phyloP scores from a whole-genome alignment of 148 eudicot species.

The Nepenthes mirabilis region DNA sequence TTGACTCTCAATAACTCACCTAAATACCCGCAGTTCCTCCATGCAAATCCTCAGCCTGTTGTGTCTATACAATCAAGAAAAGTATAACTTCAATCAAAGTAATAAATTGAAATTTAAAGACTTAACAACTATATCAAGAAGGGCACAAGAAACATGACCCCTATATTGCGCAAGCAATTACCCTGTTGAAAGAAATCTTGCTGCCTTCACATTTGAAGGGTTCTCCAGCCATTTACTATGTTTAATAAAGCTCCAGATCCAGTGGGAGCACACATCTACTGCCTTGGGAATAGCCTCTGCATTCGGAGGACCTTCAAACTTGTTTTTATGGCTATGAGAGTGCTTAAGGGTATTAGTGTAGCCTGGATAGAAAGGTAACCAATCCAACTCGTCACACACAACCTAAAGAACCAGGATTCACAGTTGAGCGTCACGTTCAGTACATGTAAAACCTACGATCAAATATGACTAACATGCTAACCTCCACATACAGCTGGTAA shows the following conservation, averaged over 20 bases:
- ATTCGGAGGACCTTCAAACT: constrained; percentile 54
- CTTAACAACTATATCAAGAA: constrained; percentile 1
- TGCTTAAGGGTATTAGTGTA: constrained; percentile 39
- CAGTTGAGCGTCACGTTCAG: constrained; percentile 1
- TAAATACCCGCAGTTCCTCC: constrained; percentile 52
- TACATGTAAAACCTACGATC: constrained; percentile 4
- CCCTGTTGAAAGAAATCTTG: constrained; percentile 88
- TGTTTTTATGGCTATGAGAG: constrained; percentile 39
- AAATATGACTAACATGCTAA: constrained; percentile 26
- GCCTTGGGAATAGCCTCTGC: constrained; percentile 63
- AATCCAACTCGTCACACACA: constrained; percentile 97
- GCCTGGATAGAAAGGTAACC: constrained; percentile 94
- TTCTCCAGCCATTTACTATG: constrained; percentile 90
- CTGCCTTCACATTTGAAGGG: constrained; percentile 86
- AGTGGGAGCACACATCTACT: constrained; percentile 69
- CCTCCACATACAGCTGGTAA: constrained; percentile 96
- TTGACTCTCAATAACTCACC: constrained; percentile 31
- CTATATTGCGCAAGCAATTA: constrained; percentile 15
- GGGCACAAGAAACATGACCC: neutral
- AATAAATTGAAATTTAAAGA: constrained; percentile 1
- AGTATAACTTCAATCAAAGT: neutral
- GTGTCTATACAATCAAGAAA: constrained; percentile 33
- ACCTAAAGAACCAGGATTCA: constrained; percentile 37
- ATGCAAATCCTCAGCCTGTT: constrained; percentile 45
- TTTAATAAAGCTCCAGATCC: constrained; percentile 83